A percentile compares a stretch with the other conserved stretches of the same genome.
Evolutionary conservation across 2,329 filamentous ascomycete genomes (phyloP).

Genomic region (Botrytis aclada): DNA sequence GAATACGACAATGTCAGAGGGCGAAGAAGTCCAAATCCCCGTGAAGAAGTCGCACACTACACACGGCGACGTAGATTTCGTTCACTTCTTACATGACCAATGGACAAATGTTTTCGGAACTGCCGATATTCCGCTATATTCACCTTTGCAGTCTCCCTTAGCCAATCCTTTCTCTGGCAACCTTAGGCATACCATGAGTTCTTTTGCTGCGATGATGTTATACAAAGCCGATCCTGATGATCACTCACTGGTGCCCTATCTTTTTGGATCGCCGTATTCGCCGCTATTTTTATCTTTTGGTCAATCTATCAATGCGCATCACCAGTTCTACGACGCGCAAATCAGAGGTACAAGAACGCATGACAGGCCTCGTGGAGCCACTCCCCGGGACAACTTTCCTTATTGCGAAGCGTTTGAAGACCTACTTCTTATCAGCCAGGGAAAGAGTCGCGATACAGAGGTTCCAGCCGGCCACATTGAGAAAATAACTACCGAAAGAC

Average conservation of each 20-base stretch:
- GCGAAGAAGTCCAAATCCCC: constrained; percentile 22
- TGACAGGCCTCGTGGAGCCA: too few relatives aligned
- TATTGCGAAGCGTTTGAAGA: constrained; percentile 38
- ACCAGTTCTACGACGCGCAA: neutral
- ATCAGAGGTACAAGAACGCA: too few relatives aligned
- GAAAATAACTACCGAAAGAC: neutral
- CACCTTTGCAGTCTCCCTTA: constrained; percentile 38
- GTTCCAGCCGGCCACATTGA: neutral
- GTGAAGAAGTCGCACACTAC: constrained; percentile 19
- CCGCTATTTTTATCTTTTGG: constrained; percentile 29
- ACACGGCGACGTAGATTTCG: neutral
- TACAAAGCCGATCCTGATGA: constrained; percentile 17
- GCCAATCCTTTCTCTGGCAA: constrained; percentile 64
- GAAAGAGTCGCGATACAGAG: neutral
- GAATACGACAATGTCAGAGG: neutral
- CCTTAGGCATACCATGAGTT: constrained; percentile 22
- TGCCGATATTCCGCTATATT: constrained; percentile 33
- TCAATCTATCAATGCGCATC: neutral
- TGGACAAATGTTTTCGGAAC: neutral
- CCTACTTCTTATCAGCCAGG: constrained; percentile 29
- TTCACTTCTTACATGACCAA: neutral
- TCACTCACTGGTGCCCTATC: constrained; percentile 36
- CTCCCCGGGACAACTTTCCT: constrained; percentile 24
- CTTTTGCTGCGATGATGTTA: neutral
- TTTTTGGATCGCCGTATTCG: constrained; percentile 38